Base-by-base conservation (phyloP, 306 rosid genomes). In the Sechiopsis laciniata region DNA sequence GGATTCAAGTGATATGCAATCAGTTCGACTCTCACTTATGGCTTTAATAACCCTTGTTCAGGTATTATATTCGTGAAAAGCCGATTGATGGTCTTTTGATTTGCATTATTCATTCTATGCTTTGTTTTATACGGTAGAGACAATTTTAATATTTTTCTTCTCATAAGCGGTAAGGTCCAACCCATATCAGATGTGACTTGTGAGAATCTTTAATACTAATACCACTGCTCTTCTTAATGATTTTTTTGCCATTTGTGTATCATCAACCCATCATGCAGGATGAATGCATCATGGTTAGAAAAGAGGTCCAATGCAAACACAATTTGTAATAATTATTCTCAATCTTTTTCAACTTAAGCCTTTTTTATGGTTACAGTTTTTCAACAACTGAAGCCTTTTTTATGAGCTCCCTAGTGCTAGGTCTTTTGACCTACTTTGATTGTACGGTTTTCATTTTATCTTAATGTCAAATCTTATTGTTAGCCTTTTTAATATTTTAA, bases 21-120 rank as follows among this genome's bases (percentile, higher is more conserved):
- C 88, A 88, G 73, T 89, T 85, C 88, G 92, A 74, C 68, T 87
- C 73, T 86, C 98, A 67, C 85, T 94, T 76, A 83, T 94, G 83
- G 84, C 91, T 72, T 78, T 90, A 81, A 85, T 89, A 79, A 87
- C 81, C 82, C 88, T 94, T 78, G 87, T 90, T 85, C 98, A 90
- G 98, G 98, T 94, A 85, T 78, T 63, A 15, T 59, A 45, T 1
- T 46, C 26, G 67, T 74, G 73, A 67, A 67, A 67, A 67, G 13
- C 58, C 9, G 9, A 64, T n/a, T 40, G 17, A 64, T 64, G 5
- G 12, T n/a, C 26, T n/a, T 17, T 10, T 64, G 53, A 10, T 63
- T 63, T 63, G 51, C 51, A 9, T n/a, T 8, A 13, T n/a, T 63
- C 24, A 63, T n/a, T 64, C 71, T 40, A 64, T 4, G 52, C 16